phyloP scores from a whole-genome alignment of 495 filamentous ascomycete species.

The Neurospora sp. region DNA sequence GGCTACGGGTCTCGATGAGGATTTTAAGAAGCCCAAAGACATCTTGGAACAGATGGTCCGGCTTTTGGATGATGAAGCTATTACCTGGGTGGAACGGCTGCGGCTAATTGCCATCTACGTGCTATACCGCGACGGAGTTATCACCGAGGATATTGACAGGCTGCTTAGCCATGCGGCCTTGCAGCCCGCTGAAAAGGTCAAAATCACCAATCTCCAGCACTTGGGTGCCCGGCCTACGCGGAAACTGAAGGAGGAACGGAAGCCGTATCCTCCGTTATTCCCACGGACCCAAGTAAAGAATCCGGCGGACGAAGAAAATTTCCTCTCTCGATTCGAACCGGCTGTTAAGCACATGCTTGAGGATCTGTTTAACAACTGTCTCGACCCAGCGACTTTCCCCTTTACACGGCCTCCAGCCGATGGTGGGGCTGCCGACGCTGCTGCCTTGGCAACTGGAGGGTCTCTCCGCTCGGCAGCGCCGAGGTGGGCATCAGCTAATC shows the following conservation, averaged over 20 bases:
- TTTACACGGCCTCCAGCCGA: conserved; percentile 58
- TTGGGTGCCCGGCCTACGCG: conserved; percentile 70
- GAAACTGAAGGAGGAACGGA: conserved; percentile 64
- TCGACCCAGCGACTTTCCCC: conserved; percentile 68
- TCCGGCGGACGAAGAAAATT: conserved; percentile 49
- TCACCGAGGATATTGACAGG: conserved; percentile 74
- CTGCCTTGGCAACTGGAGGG: conserved; percentile 46
- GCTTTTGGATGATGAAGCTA: conserved; percentile 68
- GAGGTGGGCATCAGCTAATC: conserved; percentile 81
- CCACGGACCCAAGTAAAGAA: conserved; percentile 42
- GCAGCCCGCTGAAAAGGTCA: conserved; percentile 56
- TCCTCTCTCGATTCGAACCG: conserved; percentile 58
- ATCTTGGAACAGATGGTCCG: conserved; percentile 77
- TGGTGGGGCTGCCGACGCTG: conserved; percentile 45
- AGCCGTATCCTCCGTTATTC: conserved; percentile 56
- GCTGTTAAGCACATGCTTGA: conserved; percentile 75
- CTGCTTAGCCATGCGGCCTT: conserved; percentile 77
- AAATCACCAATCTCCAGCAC: conserved; percentile 65
- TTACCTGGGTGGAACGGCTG: conserved; percentile 61
- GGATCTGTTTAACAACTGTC: conserved; percentile 49
- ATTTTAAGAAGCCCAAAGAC: conserved; percentile 82
- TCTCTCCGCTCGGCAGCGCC: conserved; percentile 83
- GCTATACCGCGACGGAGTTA: conserved; percentile 79
- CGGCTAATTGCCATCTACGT: conserved; percentile 78
- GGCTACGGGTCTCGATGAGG: conserved; percentile 88